These are phyloP conservation scores for Escallonia rubra DNA, from an alignment of 129 eudicot species.

Conservation along the genomic window DNA sequence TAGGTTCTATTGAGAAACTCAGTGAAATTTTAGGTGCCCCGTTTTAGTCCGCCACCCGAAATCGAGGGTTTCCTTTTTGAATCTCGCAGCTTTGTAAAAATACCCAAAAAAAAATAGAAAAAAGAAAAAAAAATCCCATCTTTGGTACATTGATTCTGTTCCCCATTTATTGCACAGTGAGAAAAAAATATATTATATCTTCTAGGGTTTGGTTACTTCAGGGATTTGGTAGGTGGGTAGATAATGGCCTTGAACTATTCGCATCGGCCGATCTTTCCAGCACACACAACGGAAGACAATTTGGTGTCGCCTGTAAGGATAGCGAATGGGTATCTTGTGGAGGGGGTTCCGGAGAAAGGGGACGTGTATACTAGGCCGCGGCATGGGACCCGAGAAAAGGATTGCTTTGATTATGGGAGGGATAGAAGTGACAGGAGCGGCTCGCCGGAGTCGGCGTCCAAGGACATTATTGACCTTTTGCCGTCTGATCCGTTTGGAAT, in stretches of 20 bases:
- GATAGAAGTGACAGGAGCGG: slow-evolving; percentile 36
- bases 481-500: slow-evolving; percentile 90
- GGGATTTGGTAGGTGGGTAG: slow-evolving; percentile 16
- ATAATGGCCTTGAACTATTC: slow-evolving; percentile 82
- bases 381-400: slow-evolving; percentile 9
- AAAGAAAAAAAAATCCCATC: not conserved
- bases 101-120: not conserved
- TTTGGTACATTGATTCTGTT: not conserved
- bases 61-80: slow-evolving; percentile 64
- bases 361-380: slow-evolving; percentile 20
- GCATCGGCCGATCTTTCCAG: slow-evolving; percentile 56
- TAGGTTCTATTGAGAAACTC: slow-evolving; percentile 30
- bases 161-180: not conserved
- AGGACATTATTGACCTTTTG: slow-evolving; percentile 61
- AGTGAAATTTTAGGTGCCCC: slow-evolving; percentile 70
- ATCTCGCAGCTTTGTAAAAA: slow-evolving; percentile 15
- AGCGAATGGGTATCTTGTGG: slow-evolving; percentile 42
- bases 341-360: slow-evolving; percentile 49
- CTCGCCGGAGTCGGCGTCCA: slow-evolving; percentile 36
- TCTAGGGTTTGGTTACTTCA: slow-evolving; percentile 15
- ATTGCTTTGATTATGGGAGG: slow-evolving; percentile 30
- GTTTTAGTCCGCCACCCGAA: slow-evolving; percentile 58
- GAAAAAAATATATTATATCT: not conserved
- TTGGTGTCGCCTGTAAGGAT: slow-evolving; percentile 50
- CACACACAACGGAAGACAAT: slow-evolving; percentile 50